Conservation (phyloP, 805 yeast genomes). For the Yamadazyma endophytica region DNA sequence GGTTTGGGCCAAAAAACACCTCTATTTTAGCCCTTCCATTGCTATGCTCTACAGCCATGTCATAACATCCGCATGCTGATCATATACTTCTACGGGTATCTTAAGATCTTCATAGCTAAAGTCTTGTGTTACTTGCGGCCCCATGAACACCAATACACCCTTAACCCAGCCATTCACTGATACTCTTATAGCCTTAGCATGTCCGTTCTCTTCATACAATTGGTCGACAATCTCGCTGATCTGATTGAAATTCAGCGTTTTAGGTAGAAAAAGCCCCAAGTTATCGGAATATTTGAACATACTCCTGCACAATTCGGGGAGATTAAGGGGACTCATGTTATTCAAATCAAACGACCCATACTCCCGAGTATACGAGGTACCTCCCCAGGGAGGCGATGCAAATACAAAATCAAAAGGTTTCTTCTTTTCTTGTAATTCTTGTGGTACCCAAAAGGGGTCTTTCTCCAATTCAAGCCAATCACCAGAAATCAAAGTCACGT, state of each 20-base stretch:
- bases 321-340: slow-evolving; percentile 42
- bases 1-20: too few species aligned
- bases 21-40: too few species aligned
- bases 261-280: slow-evolving; percentile 61
- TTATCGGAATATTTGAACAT: slow-evolving; percentile 39
- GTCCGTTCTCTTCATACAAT: slow-evolving; percentile 40
- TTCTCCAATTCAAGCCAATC: slow-evolving; percentile 42
- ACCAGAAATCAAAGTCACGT: slow-evolving; percentile 46
- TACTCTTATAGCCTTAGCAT: slow-evolving; percentile 44
- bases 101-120: slow-evolving; percentile 9
- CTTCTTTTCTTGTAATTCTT: slow-evolving; percentile 11
- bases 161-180: slow-evolving; percentile 40
- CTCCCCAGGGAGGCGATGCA: slow-evolving; percentile 91
- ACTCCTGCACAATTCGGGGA: slow-evolving; percentile 42
- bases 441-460: slow-evolving; percentile 30
- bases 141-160: slow-evolving; percentile 62
- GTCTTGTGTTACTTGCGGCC: slow-evolving; percentile 18
- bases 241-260: slow-evolving; percentile 53
- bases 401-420: slow-evolving; percentile 51
- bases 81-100: too few species aligned
- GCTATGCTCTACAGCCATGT: too few species aligned
- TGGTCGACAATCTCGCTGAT: slow-evolving; percentile 43
- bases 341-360: slow-evolving; percentile 42
- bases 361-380: slow-evolving; percentile 52
- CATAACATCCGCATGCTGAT: too few species aligned